Base-by-base conservation (phyloP, 495 filamentous ascomycete species). In the Halenospora varia region DNA sequence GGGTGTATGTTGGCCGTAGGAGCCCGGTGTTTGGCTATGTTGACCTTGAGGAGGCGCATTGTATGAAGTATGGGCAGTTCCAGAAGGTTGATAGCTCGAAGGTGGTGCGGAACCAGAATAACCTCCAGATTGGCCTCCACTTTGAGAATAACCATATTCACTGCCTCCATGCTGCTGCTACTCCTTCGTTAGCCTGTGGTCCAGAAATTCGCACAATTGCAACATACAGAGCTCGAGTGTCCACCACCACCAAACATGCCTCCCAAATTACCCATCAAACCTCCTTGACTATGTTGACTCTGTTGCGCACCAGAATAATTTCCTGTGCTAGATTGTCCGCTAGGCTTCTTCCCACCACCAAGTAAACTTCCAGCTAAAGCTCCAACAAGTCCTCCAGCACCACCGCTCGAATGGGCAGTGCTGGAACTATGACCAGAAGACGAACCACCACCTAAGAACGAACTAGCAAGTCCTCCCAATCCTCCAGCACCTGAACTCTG, bases 101-200 rank as follows among this genome's bases (percentile, higher is more conserved):
- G 79, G 77, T 29, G 79, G 79, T 20, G 78, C 72, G 44, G 74
- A 71, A 25, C 73, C 78, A 62, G 58, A 73, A 58, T 83, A 83
- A 29, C 67, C 65, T 18, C 75, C 70, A 39, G 58, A 50, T 26
- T 72, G 66, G 9, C 73, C 74, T 3, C 62, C 77, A 41, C 57
- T 29, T 51, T 19, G 39, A 22, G 80, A 80, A 63, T 83, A 83
- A 29, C 80, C 80, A 63, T 71, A 83, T 58, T 66, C 25, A 40
- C 45, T 58, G 17, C 41, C 50, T 24, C 56, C 56, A 48, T 61
- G 53, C 22, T 57, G 57, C 45, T 49, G 40, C 44, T 55, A 8
- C 15, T 6, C 18, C 6, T 18, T 11, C 23, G 19, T 45, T n/a
- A 42, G 22, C 23, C 13, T 52, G n/a, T 15, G 1, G 1, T 9